Conservation (phyloP, 805 yeast species). For the Komagataella ulmi region DNA sequence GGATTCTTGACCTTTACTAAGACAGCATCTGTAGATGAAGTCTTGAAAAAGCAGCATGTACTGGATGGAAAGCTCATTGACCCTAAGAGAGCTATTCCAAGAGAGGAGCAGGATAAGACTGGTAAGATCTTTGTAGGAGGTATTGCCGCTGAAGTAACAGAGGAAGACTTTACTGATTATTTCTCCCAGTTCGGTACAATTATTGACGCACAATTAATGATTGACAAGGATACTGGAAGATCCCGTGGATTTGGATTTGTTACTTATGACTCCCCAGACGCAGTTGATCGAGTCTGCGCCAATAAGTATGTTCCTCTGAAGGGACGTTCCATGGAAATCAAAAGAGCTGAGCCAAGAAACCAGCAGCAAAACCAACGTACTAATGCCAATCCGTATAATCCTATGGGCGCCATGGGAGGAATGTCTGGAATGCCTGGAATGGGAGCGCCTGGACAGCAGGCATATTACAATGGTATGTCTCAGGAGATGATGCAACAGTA, state of each 20-base stretch:
- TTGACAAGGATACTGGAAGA: constrained; percentile 93
- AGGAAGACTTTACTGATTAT: constrained; percentile 75
- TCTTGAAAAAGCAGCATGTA: constrained; percentile 73
- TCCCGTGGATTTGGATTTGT: constrained; percentile 96
- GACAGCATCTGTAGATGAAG: constrained; percentile 75
- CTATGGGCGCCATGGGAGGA: constrained; percentile 2
- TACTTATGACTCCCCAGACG: constrained; percentile 88
- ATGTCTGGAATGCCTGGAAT: constrained; percentile 1
- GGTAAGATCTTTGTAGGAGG: constrained; percentile 98
- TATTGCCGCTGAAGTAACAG: constrained; percentile 85
- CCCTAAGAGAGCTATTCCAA: constrained; percentile 94
- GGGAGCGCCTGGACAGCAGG: constrained; percentile 1
- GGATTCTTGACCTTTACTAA: constrained; percentile 84
- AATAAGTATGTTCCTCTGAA: constrained; percentile 73
- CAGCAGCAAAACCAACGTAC: constrained; percentile 29
- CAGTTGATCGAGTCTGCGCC: constrained; percentile 79
- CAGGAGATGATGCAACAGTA: constrained; percentile 54
- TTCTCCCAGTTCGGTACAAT: constrained; percentile 83
- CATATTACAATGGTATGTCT: constrained; percentile 11
- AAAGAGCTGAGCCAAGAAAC: constrained; percentile 74
- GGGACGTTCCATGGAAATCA: constrained; percentile 76
- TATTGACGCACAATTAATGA: constrained; percentile 93
- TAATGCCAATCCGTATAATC: constrained; percentile 8
- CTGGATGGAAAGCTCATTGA: constrained; percentile 94
- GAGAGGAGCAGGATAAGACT: constrained; percentile 92